A percentile compares a stretch with the other conserved stretches of the same genome.
phyloP scores from a whole-genome alignment of 306 rosid genomes.

The Spatholobus suberectus region DNA sequence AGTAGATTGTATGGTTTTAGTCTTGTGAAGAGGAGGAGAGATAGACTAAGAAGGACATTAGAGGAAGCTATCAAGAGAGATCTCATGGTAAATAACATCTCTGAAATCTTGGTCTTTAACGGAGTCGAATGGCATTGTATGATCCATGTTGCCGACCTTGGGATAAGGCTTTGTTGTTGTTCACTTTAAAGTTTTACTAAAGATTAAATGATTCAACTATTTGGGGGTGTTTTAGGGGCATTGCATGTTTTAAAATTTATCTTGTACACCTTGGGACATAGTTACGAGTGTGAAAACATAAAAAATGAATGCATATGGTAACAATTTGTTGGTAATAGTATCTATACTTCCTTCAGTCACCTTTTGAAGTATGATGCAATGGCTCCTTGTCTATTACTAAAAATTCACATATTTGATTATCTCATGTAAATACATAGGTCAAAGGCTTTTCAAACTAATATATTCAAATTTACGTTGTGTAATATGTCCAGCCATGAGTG shows the following conservation, averaged over 20 bases:
- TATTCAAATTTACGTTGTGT: constrained; percentile 1
- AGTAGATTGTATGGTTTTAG: no score
- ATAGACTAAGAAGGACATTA: no score
- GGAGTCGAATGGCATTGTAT: no score
- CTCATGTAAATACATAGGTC: background rate
- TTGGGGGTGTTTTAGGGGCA: constrained; percentile 11
- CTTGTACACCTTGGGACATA: background rate
- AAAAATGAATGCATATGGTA: background rate
- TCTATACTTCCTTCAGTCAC: constrained; percentile 6
- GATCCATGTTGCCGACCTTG: no score
- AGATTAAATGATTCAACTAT: constrained; percentile 19
- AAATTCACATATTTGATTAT: background rate
- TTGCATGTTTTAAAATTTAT: constrained; percentile 12
- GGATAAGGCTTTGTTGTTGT: no score
- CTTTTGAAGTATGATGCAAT: background rate
- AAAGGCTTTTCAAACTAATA: background rate
- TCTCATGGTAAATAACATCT: no score
- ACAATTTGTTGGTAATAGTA: background rate
- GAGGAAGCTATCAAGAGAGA: no score
- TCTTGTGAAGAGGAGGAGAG: no score
- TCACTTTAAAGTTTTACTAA: background rate
- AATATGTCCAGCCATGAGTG: background rate
- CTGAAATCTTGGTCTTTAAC: no score
- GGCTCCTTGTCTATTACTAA: constrained; percentile 28
- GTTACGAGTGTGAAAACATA: background rate